Percentiles rank a stretch among this genome's conserved stretches.
phyloP scores from a whole-genome alignment of 2,329 filamentous ascomycete genomes.

The Arachnopeziza araneosa region DNA sequence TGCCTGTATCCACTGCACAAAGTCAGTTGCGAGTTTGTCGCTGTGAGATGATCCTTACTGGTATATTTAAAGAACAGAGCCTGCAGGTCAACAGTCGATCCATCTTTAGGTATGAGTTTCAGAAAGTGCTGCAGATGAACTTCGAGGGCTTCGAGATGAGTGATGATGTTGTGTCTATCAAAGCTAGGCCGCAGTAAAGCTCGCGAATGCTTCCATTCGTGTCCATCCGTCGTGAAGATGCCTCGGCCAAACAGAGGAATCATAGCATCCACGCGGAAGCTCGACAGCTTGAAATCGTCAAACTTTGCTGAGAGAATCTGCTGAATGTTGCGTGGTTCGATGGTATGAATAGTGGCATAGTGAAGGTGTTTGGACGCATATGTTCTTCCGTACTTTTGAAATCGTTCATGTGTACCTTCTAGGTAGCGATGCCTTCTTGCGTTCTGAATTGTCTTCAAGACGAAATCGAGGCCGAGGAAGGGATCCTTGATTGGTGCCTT shows the following conservation, averaged over 20 bases:
- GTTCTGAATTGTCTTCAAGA: background rate
- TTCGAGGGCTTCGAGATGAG: conserved; percentile 64
- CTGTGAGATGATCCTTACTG: background rate
- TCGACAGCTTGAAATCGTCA: conserved; percentile 2
- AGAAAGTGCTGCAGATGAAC: conserved; percentile 36
- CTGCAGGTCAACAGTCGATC: conserved; percentile 48
- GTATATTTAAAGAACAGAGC: conserved; percentile 47
- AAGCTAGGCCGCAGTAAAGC: conserved; percentile 47
- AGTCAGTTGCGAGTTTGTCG: too few species aligned
- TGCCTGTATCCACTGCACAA: conserved; percentile 24
- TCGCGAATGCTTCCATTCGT: conserved; percentile 7
- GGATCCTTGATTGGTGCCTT: conserved; percentile 1
- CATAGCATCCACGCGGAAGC: conserved; percentile 1
- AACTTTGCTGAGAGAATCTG: background rate
- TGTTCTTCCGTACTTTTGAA: background rate
- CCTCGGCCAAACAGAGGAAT: conserved; percentile 9
- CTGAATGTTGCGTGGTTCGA: conserved; percentile 1
- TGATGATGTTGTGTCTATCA: conserved; percentile 42
- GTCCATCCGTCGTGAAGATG: conserved; percentile 10
- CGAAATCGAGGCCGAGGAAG: conserved; percentile 1
- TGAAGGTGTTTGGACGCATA: conserved; percentile 1
- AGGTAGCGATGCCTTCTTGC: background rate
- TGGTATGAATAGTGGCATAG: conserved; percentile 1
- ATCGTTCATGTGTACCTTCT: background rate
- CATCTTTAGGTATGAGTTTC: conserved; percentile 1